phyloP scores from a whole-genome alignment of 2,329 filamentous ascomycete species.

The Chalaropsis ovoidea region DNA sequence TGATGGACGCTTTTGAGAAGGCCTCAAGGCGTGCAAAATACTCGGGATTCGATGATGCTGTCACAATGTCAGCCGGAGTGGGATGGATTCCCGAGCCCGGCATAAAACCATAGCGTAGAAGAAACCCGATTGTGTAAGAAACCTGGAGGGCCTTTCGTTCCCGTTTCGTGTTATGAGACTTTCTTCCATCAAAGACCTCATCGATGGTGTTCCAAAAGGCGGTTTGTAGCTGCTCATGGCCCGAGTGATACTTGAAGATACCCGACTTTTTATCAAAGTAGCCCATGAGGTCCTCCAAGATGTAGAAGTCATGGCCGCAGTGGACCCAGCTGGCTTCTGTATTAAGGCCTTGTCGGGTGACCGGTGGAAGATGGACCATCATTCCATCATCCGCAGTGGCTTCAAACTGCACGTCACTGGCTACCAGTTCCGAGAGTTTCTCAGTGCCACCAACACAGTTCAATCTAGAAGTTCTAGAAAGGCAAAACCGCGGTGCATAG shows the following conservation, averaged over 20 bases:
- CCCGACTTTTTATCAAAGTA: constrained; percentile 6
- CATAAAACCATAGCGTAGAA: constrained; percentile 8
- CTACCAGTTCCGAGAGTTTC: background rate
- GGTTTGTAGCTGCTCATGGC: background rate
- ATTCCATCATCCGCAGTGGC: constrained; percentile 5
- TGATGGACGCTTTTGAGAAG: background rate
- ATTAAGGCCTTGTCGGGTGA: background rate
- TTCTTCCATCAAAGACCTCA: background rate
- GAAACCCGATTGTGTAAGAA: background rate
- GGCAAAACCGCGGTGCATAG: background rate
- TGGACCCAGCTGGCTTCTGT: background rate
- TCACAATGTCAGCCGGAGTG: background rate
- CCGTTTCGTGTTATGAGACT: background rate
- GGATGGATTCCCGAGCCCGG: background rate
- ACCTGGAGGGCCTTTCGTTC: background rate
- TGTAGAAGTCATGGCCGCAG: constrained; percentile 13
- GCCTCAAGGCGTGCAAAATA: constrained; percentile 8
- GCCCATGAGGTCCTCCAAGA: constrained; percentile 14
- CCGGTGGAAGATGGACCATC: background rate
- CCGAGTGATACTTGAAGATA: constrained; percentile 8
- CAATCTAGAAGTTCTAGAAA: background rate
- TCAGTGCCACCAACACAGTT: background rate
- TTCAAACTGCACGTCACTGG: background rate
- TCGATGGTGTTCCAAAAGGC: constrained; percentile 10
- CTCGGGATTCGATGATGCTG: background rate